Percentiles rank a stretch among this genome's conserved stretches.
phyloP scores from a whole-genome alignment of 352 stramenopile genomes.

The Globisporangium middletonii region DNA sequence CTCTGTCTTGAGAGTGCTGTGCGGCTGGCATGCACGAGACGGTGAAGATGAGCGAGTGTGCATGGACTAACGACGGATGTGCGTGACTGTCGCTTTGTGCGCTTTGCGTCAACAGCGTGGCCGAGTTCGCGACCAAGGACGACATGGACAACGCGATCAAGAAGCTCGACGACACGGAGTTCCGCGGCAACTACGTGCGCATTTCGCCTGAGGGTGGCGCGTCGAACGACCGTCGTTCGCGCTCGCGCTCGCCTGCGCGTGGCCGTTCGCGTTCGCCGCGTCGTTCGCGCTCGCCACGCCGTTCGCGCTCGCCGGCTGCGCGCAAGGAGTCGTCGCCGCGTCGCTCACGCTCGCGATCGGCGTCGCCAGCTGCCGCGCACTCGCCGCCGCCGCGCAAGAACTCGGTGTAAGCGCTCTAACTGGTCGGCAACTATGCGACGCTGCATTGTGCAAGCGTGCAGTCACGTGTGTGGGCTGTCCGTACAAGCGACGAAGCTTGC shows the following conservation, averaged over 20 bases:
- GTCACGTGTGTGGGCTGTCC: neutral
- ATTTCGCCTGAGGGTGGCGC: conserved; percentile 40
- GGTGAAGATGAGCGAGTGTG: neutral
- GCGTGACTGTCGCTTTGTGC: neutral
- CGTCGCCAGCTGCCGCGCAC: conserved; percentile 37
- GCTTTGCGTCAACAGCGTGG: conserved; percentile 30
- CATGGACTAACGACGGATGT: neutral
- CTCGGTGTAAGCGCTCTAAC: conserved; percentile 40
- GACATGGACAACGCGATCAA: conserved; percentile 82
- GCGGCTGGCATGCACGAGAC: neutral
- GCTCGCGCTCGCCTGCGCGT: conserved; percentile 58
- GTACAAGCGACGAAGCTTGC: neutral
- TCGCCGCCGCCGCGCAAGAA: conserved; percentile 66
- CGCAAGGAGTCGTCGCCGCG: conserved; percentile 59
- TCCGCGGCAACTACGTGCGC: conserved; percentile 79
- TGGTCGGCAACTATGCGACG: no score
- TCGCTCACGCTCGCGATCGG: conserved; percentile 63
- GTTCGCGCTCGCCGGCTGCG: conserved; percentile 40
- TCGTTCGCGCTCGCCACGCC: conserved; percentile 47
- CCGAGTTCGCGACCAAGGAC: conserved; percentile 75
- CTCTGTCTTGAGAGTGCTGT: neutral
- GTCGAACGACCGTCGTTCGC: conserved; percentile 41
- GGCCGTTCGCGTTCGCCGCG: conserved; percentile 48
- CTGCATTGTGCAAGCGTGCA: neutral
- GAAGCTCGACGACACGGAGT: conserved; percentile 87